phyloP scores from a whole-genome alignment of 805 yeast species.

The Zygosaccharomyces siamensis region DNA sequence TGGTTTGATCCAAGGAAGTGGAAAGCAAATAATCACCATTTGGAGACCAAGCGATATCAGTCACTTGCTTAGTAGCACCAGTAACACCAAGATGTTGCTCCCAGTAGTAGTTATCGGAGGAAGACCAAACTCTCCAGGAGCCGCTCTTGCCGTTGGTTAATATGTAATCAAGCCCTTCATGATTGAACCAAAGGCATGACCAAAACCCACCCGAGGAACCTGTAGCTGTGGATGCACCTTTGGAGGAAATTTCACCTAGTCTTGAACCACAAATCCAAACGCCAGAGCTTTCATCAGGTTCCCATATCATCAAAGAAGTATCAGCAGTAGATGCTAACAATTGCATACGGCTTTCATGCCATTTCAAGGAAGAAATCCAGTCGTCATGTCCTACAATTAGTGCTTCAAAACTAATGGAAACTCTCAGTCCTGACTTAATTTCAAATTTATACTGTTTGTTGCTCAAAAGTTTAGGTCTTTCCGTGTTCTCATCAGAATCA shows the following conservation, averaged over 20 bases:
- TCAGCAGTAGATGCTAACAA: slow-evolving; percentile 88
- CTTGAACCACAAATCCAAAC: slow-evolving; percentile 82
- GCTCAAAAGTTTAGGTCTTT: slow-evolving; percentile 50
- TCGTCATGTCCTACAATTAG: slow-evolving; percentile 97
- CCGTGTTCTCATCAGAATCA: slow-evolving; percentile 45
- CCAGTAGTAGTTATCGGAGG: slow-evolving; percentile 37
- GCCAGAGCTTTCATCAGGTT: slow-evolving; percentile 78
- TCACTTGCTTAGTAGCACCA: slow-evolving; percentile 70
- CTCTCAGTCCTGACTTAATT: slow-evolving; percentile 35
- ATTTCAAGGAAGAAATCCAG: slow-evolving; percentile 81
- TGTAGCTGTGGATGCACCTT: slow-evolving; percentile 97
- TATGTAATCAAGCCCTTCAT: slow-evolving; percentile 44
- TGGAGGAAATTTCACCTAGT: slow-evolving; percentile 86
- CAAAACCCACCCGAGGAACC: slow-evolving; percentile 83
- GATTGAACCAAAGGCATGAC: slow-evolving; percentile 64
- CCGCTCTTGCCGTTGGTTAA: slow-evolving; percentile 90
- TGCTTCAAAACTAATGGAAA: slow-evolving; percentile 79
- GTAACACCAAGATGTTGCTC: slow-evolving; percentile 55
- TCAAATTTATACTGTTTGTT: slow-evolving; percentile 68
- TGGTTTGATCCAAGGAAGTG: slow-evolving; percentile 91
- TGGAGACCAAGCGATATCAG: slow-evolving; percentile 73
- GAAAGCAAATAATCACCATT: slow-evolving; percentile 63
- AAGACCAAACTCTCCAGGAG: slow-evolving; percentile 74
- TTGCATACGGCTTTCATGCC: slow-evolving; percentile 60
- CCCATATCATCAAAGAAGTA: slow-evolving; percentile 90